Percentiles rank a stretch among this genome's conserved stretches.
These are phyloP conservation scores for Komagataella pseudopastoris DNA, from an alignment of 805 yeast species.

Conservation along the genomic window DNA sequence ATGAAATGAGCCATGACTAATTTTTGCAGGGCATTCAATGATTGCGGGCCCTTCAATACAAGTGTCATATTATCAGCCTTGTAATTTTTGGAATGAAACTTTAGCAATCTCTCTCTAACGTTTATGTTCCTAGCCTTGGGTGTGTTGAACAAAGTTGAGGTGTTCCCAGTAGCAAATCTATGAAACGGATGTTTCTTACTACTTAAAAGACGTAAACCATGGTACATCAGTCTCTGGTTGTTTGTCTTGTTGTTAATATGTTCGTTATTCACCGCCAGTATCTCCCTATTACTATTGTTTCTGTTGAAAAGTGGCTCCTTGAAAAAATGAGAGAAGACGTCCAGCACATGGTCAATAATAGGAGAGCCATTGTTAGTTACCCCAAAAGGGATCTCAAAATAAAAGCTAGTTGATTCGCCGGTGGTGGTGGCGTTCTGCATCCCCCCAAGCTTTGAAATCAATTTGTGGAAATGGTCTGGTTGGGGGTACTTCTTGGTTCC, in stretches of 20 bases:
- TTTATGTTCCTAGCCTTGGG: conserved; percentile 19
- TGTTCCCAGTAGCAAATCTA: conserved; percentile 54
- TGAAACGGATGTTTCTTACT: conserved; percentile 36
- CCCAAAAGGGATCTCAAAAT: conserved; percentile 43
- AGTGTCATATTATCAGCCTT: conserved; percentile 36
- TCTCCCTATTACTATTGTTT: conserved; percentile 30
- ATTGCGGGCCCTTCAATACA: conserved; percentile 55
- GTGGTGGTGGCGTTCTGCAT: conserved; percentile 54
- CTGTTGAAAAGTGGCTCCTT: conserved; percentile 34
- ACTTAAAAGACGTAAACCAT: conserved; percentile 42
- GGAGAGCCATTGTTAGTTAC: conserved; percentile 12
- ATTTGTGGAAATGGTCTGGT: conserved; percentile 29
- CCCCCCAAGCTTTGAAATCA: conserved; percentile 38
- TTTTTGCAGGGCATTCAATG: conserved; percentile 42
- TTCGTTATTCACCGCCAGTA: conserved; percentile 52
- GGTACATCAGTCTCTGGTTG: conserved; percentile 35
- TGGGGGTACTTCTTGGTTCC: conserved; percentile 44
- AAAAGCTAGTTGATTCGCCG: conserved; percentile 52
- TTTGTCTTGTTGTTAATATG: conserved; percentile 39
- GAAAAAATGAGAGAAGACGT: conserved; percentile 38
- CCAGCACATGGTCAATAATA: conserved; percentile 29
- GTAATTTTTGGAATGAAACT: conserved; percentile 29
- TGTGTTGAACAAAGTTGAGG: conserved; percentile 27
- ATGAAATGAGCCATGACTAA: conserved; percentile 31
- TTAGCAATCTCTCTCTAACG: conserved; percentile 20